Percentiles rank a stretch among this genome's conserved stretches.
Conservation (phyloP, 306 rosid genomes). For the Luffa acutangula region DNA sequence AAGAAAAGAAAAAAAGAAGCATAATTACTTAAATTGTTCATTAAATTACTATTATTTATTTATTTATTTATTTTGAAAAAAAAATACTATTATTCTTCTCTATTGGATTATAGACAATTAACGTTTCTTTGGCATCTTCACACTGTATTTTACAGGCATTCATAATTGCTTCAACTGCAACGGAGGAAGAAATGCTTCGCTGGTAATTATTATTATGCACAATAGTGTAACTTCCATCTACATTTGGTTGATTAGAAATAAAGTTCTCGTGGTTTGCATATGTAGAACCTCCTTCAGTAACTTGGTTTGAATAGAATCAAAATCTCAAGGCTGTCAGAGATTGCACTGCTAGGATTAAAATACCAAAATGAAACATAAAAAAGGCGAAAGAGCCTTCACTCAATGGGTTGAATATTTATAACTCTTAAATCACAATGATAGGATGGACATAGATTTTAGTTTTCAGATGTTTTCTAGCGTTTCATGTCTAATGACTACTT, state of each 20-base stretch:
- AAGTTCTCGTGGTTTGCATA: background rate
- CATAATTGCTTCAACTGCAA: constrained; percentile 95
- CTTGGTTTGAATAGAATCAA: background rate
- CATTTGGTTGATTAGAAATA: background rate
- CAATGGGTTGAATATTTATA: background rate
- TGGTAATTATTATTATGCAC: constrained; percentile 39
- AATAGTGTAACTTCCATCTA: background rate
- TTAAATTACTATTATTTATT: background rate
- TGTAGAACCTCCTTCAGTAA: background rate
- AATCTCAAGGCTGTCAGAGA: background rate
- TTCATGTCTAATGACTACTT: background rate
- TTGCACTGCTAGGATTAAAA: background rate
- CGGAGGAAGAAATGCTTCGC: constrained; percentile 90
- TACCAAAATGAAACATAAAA: background rate
- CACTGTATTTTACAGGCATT: constrained; percentile 44
- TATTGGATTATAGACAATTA: background rate
- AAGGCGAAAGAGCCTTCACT: background rate
- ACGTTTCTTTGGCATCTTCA: background rate
- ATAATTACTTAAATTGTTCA: background rate
- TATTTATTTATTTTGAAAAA: too few species aligned
- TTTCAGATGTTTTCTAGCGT: background rate
- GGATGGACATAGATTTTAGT: background rate
- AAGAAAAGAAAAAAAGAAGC: background rate
- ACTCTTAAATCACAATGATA: background rate
- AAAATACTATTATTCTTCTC: background rate